phyloP scores from a whole-genome alignment of 768 basidiomycete genomes.

The Suillus americanus region DNA sequence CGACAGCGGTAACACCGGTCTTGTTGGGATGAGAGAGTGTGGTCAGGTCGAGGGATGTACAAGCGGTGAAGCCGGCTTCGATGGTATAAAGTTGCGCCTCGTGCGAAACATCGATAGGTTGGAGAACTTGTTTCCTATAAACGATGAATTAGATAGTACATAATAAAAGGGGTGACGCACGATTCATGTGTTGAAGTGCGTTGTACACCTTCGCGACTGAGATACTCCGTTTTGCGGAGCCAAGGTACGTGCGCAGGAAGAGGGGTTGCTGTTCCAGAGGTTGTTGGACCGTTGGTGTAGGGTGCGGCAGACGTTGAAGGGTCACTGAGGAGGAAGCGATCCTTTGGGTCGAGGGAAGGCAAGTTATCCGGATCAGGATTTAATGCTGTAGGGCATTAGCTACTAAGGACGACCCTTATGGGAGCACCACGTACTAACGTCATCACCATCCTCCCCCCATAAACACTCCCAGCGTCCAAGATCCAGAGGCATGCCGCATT shows the following conservation, averaged over 20 bases:
- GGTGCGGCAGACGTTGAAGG: conserved; percentile 43
- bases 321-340: conserved; percentile 75
- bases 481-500: conserved; percentile 95
- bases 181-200: conserved; percentile 49
- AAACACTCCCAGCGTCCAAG: conserved; percentile 78
- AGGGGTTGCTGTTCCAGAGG: conserved; percentile 44
- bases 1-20: conserved; percentile 68
- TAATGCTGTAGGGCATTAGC: conserved; percentile 36
- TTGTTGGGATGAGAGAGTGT: conserved; percentile 78
- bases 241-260: conserved; percentile 72
- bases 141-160: not conserved
- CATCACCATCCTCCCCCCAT: conserved; percentile 78
- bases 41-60: conserved; percentile 55
- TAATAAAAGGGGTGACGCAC: conserved; percentile 38
- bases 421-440: conserved; percentile 49
- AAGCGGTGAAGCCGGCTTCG: conserved; percentile 69
- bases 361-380: conserved; percentile 66
- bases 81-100: conserved; percentile 76
- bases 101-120: conserved; percentile 69
- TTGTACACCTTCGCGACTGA: conserved; percentile 60
- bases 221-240: conserved; percentile 91
- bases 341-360: conserved; percentile 69
- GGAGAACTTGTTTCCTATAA: conserved; percentile 47
- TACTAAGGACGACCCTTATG: not conserved
- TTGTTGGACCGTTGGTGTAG: conserved; percentile 41